A percentile compares a stretch with the other conserved stretches of the same genome.
phyloP scores from a whole-genome alignment of 176 grass and related monocot genomes.

The Poa annua region DNA sequence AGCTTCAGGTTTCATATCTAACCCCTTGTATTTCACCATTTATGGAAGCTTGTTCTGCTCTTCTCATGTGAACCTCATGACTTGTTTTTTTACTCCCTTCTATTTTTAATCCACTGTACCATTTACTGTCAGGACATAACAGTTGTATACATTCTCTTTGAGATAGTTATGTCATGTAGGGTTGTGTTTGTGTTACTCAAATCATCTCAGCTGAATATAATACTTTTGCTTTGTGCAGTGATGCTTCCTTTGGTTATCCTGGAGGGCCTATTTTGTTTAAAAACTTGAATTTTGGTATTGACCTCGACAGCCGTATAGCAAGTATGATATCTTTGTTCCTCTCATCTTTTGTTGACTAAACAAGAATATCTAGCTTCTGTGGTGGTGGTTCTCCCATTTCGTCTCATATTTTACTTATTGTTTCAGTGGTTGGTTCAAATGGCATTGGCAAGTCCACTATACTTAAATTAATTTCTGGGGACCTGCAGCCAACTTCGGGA shows the following conservation, averaged over 20 bases:
- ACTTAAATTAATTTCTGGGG: constrained; percentile 95
- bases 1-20: constrained; percentile 84
- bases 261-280: constrained; percentile 91
- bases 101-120: background rate
- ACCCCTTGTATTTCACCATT: constrained; percentile 22
- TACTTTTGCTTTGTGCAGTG: constrained; percentile 52
- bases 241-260: constrained; percentile 97
- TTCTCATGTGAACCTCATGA: background rate
- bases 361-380: constrained; percentile 19
- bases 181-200: background rate
- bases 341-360: constrained; percentile 12
- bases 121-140: constrained; percentile 17
- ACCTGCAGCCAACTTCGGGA: constrained; percentile 96
- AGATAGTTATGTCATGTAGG: background rate
- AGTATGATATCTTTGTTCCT: constrained; percentile 57
- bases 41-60: constrained; percentile 20
- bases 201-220: constrained; percentile 3
- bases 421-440: constrained; percentile 96
- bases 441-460: constrained; percentile 99
- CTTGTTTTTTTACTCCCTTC: background rate
- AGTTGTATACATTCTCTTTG: background rate
- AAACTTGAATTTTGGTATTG: constrained; percentile 99
- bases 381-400: background rate
- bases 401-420: constrained; percentile 37
- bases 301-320: constrained; percentile 93